Conservation (phyloP, 768 basidiomycete species). For the Russula sp. region DNA sequence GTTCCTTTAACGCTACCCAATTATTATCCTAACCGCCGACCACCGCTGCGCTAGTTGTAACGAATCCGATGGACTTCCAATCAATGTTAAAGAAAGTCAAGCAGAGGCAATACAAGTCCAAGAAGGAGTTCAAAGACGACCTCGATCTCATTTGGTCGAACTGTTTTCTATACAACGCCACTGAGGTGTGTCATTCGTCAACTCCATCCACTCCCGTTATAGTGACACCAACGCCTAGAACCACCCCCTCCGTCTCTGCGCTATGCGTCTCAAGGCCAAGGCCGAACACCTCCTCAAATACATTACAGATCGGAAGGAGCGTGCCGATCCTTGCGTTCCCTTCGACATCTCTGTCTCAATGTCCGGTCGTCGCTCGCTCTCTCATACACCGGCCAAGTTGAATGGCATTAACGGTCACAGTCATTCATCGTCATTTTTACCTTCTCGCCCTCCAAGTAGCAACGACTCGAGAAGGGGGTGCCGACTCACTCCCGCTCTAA, state of each 20-base stretch:
- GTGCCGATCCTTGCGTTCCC: slow-evolving; percentile 67
- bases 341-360: slow-evolving; percentile 36
- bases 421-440: slow-evolving; percentile 43
- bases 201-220: slow-evolving; percentile 4
- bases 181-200: slow-evolving; percentile 59
- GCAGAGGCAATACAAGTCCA: slow-evolving; percentile 86
- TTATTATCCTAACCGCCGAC: not conserved
- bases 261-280: slow-evolving; percentile 75
- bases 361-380: slow-evolving; percentile 34
- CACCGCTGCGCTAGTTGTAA: slow-evolving; percentile 61
- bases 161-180: slow-evolving; percentile 88
- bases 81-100: slow-evolving; percentile 95
- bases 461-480: slow-evolving; percentile 25
- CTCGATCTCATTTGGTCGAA: slow-evolving; percentile 97
- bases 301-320: slow-evolving; percentile 85
- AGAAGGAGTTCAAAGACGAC: slow-evolving; percentile 91
- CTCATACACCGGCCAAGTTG: slow-evolving; percentile 35
- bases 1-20: slow-evolving; percentile 3
- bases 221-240: slow-evolving; percentile 45
- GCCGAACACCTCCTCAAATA: slow-evolving; percentile 83
- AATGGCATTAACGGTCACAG: slow-evolving; percentile 46
- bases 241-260: slow-evolving; percentile 84
- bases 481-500: slow-evolving; percentile 27
- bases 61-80: slow-evolving; percentile 92
- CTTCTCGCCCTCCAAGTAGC: slow-evolving; percentile 35